Percentiles rank a stretch among this genome's conserved stretches.
Conservation (phyloP, 2,329 filamentous ascomycete genomes). For the Passalora sequoiae region DNA sequence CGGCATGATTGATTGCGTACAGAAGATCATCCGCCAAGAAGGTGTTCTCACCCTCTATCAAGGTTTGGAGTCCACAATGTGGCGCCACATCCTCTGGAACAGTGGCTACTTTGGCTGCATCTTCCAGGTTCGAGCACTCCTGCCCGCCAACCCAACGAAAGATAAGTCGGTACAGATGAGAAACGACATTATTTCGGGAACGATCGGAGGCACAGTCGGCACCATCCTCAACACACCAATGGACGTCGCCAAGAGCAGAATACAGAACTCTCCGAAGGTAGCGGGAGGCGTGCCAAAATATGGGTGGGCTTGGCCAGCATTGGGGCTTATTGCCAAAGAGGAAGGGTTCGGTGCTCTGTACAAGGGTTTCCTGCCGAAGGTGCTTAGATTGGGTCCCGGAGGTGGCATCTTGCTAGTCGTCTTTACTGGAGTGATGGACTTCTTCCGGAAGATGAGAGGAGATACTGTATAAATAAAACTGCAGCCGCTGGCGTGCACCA, state of each 20-base stretch:
- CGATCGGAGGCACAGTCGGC: slow-evolving; percentile 81
- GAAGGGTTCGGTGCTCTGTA: slow-evolving; percentile 90
- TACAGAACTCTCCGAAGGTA: slow-evolving; percentile 86
- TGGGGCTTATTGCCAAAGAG: slow-evolving; percentile 83
- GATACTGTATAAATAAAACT: slow-evolving; percentile 23
- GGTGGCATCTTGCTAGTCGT: slow-evolving; percentile 75
- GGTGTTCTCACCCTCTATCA: slow-evolving; percentile 89
- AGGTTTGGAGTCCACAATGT: slow-evolving; percentile 91
- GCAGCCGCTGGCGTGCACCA: not conserved
- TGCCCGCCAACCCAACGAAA: slow-evolving; percentile 64
- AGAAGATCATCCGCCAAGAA: slow-evolving; percentile 77
- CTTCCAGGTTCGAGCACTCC: slow-evolving; percentile 83
- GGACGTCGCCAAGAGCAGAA: slow-evolving; percentile 96
- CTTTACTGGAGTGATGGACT: slow-evolving; percentile 85
- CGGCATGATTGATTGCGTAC: slow-evolving; percentile 72
- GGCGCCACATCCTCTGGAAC: slow-evolving; percentile 94
- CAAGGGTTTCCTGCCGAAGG: slow-evolving; percentile 97
- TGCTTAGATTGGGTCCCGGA: slow-evolving; percentile 68
- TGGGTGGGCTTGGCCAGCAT: slow-evolving; percentile 93
- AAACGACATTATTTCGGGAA: slow-evolving; percentile 83
- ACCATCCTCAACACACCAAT: slow-evolving; percentile 92
- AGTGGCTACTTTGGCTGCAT: slow-evolving; percentile 97
- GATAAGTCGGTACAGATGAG: slow-evolving; percentile 75
- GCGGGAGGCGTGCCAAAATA: slow-evolving; percentile 84
- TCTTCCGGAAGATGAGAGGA: slow-evolving; percentile 68